A percentile compares a stretch with the other conserved stretches of the same genome.
These are phyloP conservation scores for Penicillium desertorum DNA, from an alignment of 495 filamentous ascomycete species.

Conservation along the genomic window DNA sequence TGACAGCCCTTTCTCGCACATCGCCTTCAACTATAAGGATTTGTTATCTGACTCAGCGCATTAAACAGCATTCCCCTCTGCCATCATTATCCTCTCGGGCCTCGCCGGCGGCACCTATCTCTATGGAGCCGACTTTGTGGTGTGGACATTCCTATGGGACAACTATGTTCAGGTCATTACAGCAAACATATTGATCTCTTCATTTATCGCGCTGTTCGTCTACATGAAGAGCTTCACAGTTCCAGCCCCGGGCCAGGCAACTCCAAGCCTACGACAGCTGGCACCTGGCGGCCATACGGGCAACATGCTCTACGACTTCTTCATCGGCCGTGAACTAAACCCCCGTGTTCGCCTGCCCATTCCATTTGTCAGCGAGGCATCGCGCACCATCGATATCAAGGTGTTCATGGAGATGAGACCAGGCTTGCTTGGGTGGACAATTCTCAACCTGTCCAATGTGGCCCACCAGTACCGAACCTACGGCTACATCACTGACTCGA, in stretches of 20 bases:
- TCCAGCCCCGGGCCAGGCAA: conserved; percentile 58
- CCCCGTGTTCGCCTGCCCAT: conserved; percentile 78
- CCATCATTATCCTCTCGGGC: conserved; percentile 64
- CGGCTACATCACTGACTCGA: conserved; percentile 83
- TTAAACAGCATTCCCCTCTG: conserved; percentile 69
- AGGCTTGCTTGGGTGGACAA: conserved; percentile 85
- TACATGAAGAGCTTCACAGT: conserved; percentile 81
- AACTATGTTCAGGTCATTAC: conserved; percentile 86
- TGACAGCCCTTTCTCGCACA: background rate
- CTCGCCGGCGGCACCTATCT: conserved; percentile 69
- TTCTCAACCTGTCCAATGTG: conserved; percentile 81
- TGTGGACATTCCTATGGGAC: conserved; percentile 92
- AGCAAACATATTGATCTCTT: conserved; percentile 74
- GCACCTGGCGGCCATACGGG: conserved; percentile 80
- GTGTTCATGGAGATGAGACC: conserved; percentile 87
- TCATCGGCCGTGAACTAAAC: conserved; percentile 95
- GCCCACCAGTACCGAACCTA: conserved; percentile 83
- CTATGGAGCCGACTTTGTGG: conserved; percentile 75
- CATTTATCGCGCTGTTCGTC: conserved; percentile 65
- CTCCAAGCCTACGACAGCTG: conserved; percentile 67
- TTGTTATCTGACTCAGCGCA: conserved; percentile 8
- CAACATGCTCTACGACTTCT: conserved; percentile 92
- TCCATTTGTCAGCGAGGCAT: conserved; percentile 55
- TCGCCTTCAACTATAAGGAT: background rate
- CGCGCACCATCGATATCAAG: conserved; percentile 80